Evolutionary conservation across 768 basidiomycete species (phyloP), one percentile per base, ranked within the genome.

Genomic region (Mycena kentingensis): DNA sequence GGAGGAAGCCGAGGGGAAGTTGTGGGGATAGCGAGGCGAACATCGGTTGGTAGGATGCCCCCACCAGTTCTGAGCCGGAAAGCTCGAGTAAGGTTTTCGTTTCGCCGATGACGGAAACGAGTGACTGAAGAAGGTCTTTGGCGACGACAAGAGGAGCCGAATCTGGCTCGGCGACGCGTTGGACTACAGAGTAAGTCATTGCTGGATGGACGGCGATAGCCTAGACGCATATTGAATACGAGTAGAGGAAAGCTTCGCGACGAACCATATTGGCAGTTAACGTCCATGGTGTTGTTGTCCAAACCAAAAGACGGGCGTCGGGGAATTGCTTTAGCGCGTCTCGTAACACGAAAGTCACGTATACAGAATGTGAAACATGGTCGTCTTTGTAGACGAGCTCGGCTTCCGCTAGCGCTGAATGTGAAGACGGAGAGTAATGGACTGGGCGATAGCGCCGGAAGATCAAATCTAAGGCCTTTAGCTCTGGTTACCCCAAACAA

Each of bases 251-350:
- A 36, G 32, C 32, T 52, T 15, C 5, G n/a, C 22, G 18, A 37
- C 79, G 35, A 60, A 93, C 94, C 89, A 94, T 93, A 64, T 99
- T 98, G 2, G 93, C 91, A 5, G 90, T 93, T 41, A 98, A 72
- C 4, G 93, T 98, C 96, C 96, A 99, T 1, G 96, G 91, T 0
- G 96, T 98, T 3, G 96, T 98, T 2, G 96, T 98, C 96, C 96
- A 99, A 4, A 96, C 88, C 16, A 93, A 73, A 10, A 97, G 61
- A 25, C 66, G 69, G 39, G 78, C 61, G 34, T 65, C 38, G 28
- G 53, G 46, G 31, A 58, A 62, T 31, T 57, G 55, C 50, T 49
- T 51, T 28, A 52, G 39, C 24, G 59, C 61, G n/a, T n/a, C n/a
- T n/a, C n/a, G n/a, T n/a, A 95, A 66, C 5, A 80, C 75, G 66